Evolutionary conservation across 768 basidiomycete genomes (phyloP).

Genomic region (Cystobasidium ongulense): DNA sequence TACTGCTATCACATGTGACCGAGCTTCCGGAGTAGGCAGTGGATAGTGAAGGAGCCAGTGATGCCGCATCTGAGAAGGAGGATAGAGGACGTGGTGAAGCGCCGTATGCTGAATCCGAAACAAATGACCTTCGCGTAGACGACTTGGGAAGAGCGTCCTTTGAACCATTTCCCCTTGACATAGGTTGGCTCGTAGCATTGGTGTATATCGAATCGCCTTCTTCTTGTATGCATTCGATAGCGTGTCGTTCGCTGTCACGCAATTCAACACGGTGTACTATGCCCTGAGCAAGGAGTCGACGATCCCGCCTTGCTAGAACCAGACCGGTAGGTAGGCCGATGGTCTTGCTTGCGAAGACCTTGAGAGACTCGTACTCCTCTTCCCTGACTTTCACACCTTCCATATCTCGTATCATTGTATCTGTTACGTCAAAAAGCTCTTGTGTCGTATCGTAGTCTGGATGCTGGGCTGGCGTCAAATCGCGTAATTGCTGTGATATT

Average conservation of each 20-base stretch:
- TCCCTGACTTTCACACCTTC: conserved; percentile 77
- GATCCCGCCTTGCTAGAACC: conserved; percentile 60
- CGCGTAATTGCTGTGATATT: conserved; percentile 60
- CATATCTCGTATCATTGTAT: conserved; percentile 65
- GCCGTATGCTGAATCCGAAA: neutral
- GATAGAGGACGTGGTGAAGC: neutral
- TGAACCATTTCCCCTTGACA: neutral
- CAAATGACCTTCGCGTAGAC: neutral
- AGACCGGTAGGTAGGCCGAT: conserved; percentile 55
- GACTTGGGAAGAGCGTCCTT: too few relatives aligned
- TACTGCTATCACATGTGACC: neutral
- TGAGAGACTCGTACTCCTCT: conserved; percentile 72
- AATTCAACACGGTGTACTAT: conserved; percentile 51
- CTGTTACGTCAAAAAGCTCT: conserved; percentile 58
- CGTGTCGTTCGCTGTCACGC: conserved; percentile 42
- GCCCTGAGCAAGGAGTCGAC: conserved; percentile 66
- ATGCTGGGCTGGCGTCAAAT: conserved; percentile 62
- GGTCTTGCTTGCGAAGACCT: conserved; percentile 56
- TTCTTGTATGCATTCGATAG: conserved; percentile 29
- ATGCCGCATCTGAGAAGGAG: neutral
- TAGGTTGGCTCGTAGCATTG: neutral
- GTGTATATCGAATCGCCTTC: neutral
- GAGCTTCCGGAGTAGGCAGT: neutral
- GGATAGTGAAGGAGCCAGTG: neutral
- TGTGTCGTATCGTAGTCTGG: conserved; percentile 62